Conservation (phyloP, 345 rosid genomes). For the Corchorus olitorius region DNA sequence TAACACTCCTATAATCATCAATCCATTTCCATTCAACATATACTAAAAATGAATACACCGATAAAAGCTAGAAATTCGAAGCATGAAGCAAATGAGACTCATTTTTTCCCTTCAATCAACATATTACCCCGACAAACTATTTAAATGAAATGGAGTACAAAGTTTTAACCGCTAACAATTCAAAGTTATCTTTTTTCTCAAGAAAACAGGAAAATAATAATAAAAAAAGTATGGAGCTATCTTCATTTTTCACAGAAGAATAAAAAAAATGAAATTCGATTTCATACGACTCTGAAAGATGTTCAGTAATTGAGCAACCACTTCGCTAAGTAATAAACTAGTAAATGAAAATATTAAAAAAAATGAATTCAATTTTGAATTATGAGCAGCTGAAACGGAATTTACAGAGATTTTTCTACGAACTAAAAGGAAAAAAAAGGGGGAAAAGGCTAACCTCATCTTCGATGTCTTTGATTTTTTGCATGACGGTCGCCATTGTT, state of each 20-base stretch:
- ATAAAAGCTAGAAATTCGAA: background rate
- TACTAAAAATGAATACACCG: background rate
- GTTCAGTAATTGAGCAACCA: background rate
- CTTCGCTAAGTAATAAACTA: background rate
- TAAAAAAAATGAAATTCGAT: background rate
- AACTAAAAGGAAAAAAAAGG: background rate
- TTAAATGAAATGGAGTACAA: background rate
- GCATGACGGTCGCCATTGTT: constrained; percentile 81
- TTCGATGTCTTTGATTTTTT: constrained; percentile 89
- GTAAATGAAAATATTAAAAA: background rate
- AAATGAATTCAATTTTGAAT: background rate
- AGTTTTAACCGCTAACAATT: background rate
- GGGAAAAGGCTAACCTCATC: constrained; percentile 58
- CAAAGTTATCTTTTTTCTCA: background rate
- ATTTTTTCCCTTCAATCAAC: background rate
- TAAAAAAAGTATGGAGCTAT: background rate
- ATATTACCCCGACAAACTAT: background rate
- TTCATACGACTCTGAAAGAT: background rate
- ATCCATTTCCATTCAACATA: background rate
- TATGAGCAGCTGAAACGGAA: background rate
- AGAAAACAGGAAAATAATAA: background rate
- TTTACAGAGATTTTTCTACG: background rate
- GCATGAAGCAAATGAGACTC: background rate
- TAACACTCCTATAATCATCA: background rate
- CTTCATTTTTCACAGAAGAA: background rate